Evolutionary conservation across 495 filamentous ascomycete species (phyloP).

Genomic region (Neurospora sp.): DNA sequence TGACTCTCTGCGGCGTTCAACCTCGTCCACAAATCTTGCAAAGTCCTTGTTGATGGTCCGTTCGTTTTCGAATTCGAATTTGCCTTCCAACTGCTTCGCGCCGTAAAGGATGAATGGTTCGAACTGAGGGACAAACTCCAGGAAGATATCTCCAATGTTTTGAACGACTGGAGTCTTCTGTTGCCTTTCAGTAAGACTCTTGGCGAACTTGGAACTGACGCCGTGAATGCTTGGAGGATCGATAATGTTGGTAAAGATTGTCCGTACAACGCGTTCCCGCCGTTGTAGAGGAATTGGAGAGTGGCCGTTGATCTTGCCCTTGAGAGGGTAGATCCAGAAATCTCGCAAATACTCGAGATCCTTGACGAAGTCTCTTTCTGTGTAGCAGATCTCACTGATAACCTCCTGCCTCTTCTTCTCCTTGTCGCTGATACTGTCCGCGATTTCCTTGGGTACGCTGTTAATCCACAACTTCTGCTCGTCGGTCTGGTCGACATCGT

Average conservation of each 20-base stretch:
- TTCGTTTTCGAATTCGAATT: slow-evolving; percentile 97
- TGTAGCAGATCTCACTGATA: slow-evolving; percentile 98
- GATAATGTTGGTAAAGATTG: slow-evolving; percentile 91
- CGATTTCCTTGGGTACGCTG: slow-evolving; percentile 89
- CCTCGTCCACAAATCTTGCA: slow-evolving; percentile 89
- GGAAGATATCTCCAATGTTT: slow-evolving; percentile 89
- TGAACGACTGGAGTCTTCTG: slow-evolving; percentile 80
- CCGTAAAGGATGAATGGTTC: slow-evolving; percentile 96
- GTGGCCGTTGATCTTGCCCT: slow-evolving; percentile 48
- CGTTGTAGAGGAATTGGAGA: slow-evolving; percentile 86
- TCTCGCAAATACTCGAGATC: slow-evolving; percentile 96
- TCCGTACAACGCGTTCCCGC: slow-evolving; percentile 82
- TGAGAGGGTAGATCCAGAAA: slow-evolving; percentile 95
- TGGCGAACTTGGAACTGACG: slow-evolving; percentile 80
- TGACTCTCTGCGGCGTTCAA: slow-evolving; percentile 90
- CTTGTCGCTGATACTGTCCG: slow-evolving; percentile 73
- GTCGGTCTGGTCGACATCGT: slow-evolving; percentile 77
- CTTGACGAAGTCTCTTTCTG: slow-evolving; percentile 98
- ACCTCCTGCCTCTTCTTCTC: slow-evolving; percentile 98
- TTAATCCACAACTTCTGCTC: slow-evolving; percentile 99
- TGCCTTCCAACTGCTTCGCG: slow-evolving; percentile 90
- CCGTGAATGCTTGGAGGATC: slow-evolving; percentile 68
- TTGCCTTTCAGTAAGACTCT: slow-evolving; percentile 79
- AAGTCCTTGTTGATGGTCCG: slow-evolving; percentile 78
- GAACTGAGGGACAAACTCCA: slow-evolving; percentile 84